Base-by-base conservation (phyloP, 805 yeast species). In the Sungouiozyma ichnusensis region DNA sequence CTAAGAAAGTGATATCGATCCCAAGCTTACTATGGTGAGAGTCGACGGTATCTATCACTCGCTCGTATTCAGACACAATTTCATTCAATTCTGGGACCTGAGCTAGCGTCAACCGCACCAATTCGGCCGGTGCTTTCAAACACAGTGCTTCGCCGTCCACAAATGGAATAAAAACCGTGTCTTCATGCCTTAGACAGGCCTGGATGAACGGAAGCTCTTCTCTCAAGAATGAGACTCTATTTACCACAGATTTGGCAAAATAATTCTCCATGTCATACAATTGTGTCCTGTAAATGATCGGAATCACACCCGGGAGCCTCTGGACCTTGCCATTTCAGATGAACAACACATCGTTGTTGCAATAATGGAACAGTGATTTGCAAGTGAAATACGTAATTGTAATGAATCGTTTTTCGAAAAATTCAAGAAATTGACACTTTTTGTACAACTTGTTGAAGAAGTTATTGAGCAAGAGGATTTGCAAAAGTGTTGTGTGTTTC, bases 171-270 rank as follows among this genome's bases (percentile, higher is more conserved):
- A 72, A 67, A 32, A 72, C 59, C 1, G 79, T 58, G 13, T 17
- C 19, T n/a, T 69, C 64, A 39, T 70, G 74, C 3, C 51, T 47
- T 7, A 71, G 57, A 1, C 77, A 67, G 18, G 64, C 59, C 38
- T 61, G 53, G 16, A 76, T 60, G 47, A 77, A 77, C 13, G 63
- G 69, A 8, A 60, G 40, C 48, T 76, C 79, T 20, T 67, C 72
- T 47, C 82, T 61, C 11, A 77, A 55, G 48, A 77, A 77, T 2
- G 80, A 74, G 6, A 74, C 79, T 44, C 82, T 57, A 50, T 77
- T 77, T 41, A 77, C 58, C 7, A 65, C 69, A 42, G 68, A 73
- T 18, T 66, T 60, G 4, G 77, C 80, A 48, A 72, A 77, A 52
- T 51, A 55, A 7, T n/a, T 33, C 35, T 33, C 17, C 35, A 33